phyloP scores from a whole-genome alignment of 495 filamentous ascomycete species.

The Penicillium nucicola region DNA sequence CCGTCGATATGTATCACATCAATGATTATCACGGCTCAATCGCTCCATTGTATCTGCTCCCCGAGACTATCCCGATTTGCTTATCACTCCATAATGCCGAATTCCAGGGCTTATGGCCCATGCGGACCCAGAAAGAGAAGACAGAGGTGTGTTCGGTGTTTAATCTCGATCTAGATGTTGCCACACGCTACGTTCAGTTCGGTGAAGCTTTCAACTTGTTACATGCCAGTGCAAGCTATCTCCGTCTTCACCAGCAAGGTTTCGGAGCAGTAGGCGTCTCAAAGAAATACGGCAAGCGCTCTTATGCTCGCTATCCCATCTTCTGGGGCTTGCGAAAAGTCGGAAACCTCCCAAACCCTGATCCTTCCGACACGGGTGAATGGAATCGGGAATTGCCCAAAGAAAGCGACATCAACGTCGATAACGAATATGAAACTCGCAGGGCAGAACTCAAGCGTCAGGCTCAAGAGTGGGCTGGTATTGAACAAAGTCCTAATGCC shows the following conservation, averaged over 20 bases:
- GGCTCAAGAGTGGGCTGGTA: slow-evolving; percentile 74
- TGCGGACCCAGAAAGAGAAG: slow-evolving; percentile 64
- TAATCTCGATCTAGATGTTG: slow-evolving; percentile 49
- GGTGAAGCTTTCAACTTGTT: slow-evolving; percentile 70
- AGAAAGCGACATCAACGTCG: slow-evolving; percentile 52
- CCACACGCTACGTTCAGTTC: slow-evolving; percentile 52
- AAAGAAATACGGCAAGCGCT: slow-evolving; percentile 71
- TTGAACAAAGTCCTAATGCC: slow-evolving; percentile 61
- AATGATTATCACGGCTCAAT: slow-evolving; percentile 79
- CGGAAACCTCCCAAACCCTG: slow-evolving; percentile 70
- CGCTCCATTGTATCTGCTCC: slow-evolving; percentile 68
- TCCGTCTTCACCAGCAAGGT: slow-evolving; percentile 71
- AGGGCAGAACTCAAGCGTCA: slow-evolving; percentile 59
- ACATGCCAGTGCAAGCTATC: slow-evolving; percentile 69
- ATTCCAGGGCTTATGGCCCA: slow-evolving; percentile 72
- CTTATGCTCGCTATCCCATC: slow-evolving; percentile 72
- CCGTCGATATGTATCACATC: slow-evolving; percentile 73
- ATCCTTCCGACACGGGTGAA: slow-evolving; percentile 69
- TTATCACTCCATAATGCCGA: slow-evolving; percentile 67
- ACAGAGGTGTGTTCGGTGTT: slow-evolving; percentile 71
- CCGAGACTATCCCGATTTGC: slow-evolving; percentile 49
- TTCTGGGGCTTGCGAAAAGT: slow-evolving; percentile 74
- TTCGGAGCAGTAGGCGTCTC: slow-evolving; percentile 75
- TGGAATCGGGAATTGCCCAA: slow-evolving; percentile 57
- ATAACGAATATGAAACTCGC: slow-evolving; percentile 54